Conservation (phyloP, 306 rosid species). For the Comarum palustre region DNA sequence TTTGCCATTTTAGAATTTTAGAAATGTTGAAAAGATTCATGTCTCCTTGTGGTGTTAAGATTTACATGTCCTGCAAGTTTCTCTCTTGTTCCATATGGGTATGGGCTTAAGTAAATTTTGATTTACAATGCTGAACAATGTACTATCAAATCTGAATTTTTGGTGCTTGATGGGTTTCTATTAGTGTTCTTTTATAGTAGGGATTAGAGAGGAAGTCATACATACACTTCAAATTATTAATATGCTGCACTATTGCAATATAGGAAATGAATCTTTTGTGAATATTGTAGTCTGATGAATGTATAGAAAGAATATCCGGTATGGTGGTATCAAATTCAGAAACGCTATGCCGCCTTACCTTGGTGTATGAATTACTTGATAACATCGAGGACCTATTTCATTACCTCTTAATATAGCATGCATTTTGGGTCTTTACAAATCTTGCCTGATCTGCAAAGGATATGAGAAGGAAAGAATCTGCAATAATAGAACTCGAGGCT, state of each 20-base stretch:
- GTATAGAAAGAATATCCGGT: background rate
- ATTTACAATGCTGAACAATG: background rate
- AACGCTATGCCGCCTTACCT: background rate
- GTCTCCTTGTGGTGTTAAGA: background rate
- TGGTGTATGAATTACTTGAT: background rate
- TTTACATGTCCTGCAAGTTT: background rate
- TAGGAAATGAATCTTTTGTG: background rate
- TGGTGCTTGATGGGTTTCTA: background rate
- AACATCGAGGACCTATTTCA: background rate
- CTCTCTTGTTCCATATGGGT: conserved; percentile 7
- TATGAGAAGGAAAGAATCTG: background rate
- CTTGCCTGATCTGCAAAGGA: background rate
- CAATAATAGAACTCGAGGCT: conserved; percentile 2
- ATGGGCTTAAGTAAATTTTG: background rate
- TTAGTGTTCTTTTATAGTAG: background rate
- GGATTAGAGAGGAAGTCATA: background rate
- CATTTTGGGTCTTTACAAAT: background rate
- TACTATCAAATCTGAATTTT: background rate
- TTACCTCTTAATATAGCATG: background rate
- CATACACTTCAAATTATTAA: background rate
- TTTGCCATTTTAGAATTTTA: background rate
- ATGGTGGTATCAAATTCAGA: background rate
- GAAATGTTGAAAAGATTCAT: conserved; percentile 1
- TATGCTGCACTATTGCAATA: background rate
- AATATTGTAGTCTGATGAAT: background rate